phyloP scores from a whole-genome alignment of 1,284 basidiomycete species.

The Boletellus sp. region DNA sequence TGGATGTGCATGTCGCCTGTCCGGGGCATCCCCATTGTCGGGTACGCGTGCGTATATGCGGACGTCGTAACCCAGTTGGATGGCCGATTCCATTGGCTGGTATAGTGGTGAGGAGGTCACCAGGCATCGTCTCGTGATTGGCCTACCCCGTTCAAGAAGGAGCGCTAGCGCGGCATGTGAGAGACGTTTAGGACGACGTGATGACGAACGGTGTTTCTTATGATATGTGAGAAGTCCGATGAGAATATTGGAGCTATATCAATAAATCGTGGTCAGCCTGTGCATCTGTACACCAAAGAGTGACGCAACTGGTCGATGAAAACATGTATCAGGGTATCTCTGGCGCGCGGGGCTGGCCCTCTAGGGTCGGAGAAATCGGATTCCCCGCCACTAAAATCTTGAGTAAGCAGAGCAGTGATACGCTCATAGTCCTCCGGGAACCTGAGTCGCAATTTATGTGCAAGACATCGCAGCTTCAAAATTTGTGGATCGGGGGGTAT shows the following conservation, averaged over 20 bases:
- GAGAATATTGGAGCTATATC: conserved; percentile 74
- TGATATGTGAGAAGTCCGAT: conserved; percentile 70
- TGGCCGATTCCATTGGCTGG: conserved; percentile 74
- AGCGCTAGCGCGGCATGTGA: conserved; percentile 69
- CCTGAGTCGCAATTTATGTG: conserved; percentile 51
- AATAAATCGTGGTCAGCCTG: conserved; percentile 1
- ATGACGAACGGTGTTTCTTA: conserved; percentile 46
- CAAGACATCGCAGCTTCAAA: conserved; percentile 49
- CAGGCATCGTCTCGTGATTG: conserved; percentile 64
- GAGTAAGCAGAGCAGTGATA: conserved; percentile 44
- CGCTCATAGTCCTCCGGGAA: conserved; percentile 54
- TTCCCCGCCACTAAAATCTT: conserved; percentile 37
- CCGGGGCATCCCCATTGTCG: conserved; percentile 61
- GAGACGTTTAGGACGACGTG: conserved; percentile 41
- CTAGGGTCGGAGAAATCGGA: conserved; percentile 42
- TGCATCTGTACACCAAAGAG: conserved; percentile 3
- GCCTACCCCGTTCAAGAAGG: conserved; percentile 70
- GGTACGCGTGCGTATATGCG: conserved; percentile 77
- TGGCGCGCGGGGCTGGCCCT: conserved; percentile 43
- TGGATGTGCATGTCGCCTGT: conserved; percentile 32
- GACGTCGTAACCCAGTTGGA: conserved; percentile 76
- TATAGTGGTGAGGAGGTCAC: conserved; percentile 81
- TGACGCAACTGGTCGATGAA: conserved; percentile 79
- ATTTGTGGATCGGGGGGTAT: conserved; percentile 49
- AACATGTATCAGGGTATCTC: conserved; percentile 70